These are phyloP conservation scores for Apiospora sp. DNA, from an alignment of 2,329 filamentous ascomycete species.

Conservation along the genomic window DNA sequence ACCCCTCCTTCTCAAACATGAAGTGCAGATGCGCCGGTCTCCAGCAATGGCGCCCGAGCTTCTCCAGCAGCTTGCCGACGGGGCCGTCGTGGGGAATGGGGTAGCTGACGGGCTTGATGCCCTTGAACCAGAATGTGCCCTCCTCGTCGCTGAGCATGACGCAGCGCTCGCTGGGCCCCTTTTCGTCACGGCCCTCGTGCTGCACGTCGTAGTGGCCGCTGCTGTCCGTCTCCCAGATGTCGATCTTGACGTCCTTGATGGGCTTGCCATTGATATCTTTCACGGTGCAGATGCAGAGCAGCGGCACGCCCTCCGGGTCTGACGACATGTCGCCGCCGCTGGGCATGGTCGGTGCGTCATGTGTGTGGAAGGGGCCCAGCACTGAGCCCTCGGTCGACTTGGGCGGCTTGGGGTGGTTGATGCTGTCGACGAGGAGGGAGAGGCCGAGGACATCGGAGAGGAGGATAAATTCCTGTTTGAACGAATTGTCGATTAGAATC, in stretches of 20 bases:
- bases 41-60: constrained; percentile 77
- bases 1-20: constrained; percentile 84
- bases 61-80: constrained; percentile 74
- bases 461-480: constrained; percentile 76
- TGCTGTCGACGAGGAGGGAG: constrained; percentile 80
- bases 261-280: constrained; percentile 70
- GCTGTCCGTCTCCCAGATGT: constrained; percentile 87
- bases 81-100: constrained; percentile 86
- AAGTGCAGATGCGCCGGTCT: constrained; percentile 85
- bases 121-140: constrained; percentile 85
- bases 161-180: constrained; percentile 74
- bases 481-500: not conserved
- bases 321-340: constrained; percentile 71
- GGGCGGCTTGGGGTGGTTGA: constrained; percentile 82
- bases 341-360: constrained; percentile 69
- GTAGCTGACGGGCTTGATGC: constrained; percentile 85
- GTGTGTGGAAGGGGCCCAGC: constrained; percentile 83
- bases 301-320: constrained; percentile 72
- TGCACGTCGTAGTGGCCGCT: constrained; percentile 87
- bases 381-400: constrained; percentile 79
- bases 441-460: constrained; percentile 82
- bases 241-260: constrained; percentile 72
- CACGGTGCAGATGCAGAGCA: constrained; percentile 77
- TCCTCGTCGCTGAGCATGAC: constrained; percentile 74
- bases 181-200: constrained; percentile 63